Evolutionary conservation across 805 yeast genomes (phyloP), one percentile per base, ranked within the genome.

Genomic region (Hemisphaericaspora nanyangensis): DNA sequence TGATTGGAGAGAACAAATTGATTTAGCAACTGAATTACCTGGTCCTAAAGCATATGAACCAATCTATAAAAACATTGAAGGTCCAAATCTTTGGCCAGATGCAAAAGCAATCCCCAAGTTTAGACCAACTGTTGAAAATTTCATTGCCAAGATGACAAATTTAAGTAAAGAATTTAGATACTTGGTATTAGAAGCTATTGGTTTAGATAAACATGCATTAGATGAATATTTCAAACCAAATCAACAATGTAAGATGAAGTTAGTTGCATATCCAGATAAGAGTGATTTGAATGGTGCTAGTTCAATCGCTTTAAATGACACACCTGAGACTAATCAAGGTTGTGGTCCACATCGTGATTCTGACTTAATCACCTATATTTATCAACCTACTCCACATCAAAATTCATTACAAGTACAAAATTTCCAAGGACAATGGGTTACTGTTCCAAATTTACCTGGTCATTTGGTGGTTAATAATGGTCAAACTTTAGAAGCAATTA

Each of bases 331-430:
- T 4, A 51, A 45, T 17, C 81, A 76, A 48, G 84, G 83, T 0
- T 75, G 71, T 13, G 85, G 85, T 1, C 81, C 84, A 3, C 88
- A 82, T 50, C 70, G 84, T 41, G 89, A 82, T 49, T 75, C 80
- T 3, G 84, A 79, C 39, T 65, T 80, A 49, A 51, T 80, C 20
- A 80, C 85, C 0, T 77, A 68, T 51, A 77, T 81, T 10, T 74
- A 70, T 47, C 85, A 80, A 50, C 84, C 79, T 8, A 62, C 75
- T 1, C 61, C 56, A 12, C 76, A 71, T 40, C 25, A 40, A 7
- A 67, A 76, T 28, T 77, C 82, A 1, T 60, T 79, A 27, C 80
- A 79, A 47, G 82, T 77, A 7, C 73, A 76, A 43, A 73, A 74
- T 44, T 67, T 71, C 43, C 68, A 72, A 35, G 82, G 82, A 7